Evolutionary conservation across 352 stramenopile genomes (phyloP), one percentile per base, ranked within the genome.

Genomic region (Thalassiosira ordinaria): DNA sequence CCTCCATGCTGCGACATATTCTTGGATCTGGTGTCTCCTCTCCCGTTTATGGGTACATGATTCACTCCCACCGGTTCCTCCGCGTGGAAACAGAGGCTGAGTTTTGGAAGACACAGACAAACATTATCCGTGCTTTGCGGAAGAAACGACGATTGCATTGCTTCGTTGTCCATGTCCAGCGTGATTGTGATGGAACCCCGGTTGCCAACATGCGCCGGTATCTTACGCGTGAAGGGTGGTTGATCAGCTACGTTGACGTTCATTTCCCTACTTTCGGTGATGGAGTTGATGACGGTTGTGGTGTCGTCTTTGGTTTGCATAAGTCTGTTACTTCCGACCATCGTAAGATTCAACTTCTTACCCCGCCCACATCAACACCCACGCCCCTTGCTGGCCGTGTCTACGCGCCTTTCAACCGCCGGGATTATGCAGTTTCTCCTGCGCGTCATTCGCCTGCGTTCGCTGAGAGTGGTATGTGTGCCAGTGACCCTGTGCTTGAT

Each of bases 51-150:
- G 73, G 55, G 0, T 82, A 82, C 20, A 26, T 82, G 3, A 62
- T 82, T 14, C 73, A 82, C n/a, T 60, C 71, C 7, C 61, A 62
- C 5, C 44, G 22, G 18, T 60, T 64, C 13, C 22, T 20, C n/a
- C 0, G 0, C 0, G 20, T 0, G 2, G 1, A 57, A 0, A n/a
- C 11, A 13, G 24, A 22, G 0, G 11, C 7, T 1, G 1, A 37
- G 6, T 69, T 82, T 67, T 71, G 59, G 73, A 5, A 46, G 26
- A 31, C 35, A 2, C 55, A 80, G 46, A 14, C 29, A 1, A 13
- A n/a, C 0, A 80, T 80, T 26, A 26, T 74, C 13, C 9, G 29
- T 37, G 20, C 46, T 33, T 14, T 65, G 2, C 52, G 22, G 1
- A 27, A 20, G 9, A 26, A 57, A 6, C 52, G 41, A 2, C 1